Percentiles rank a stretch among this genome's conserved stretches.
These are phyloP conservation scores for Phytophthora chlamydospora DNA, from an alignment of 352 stramenopile species.

Conservation along the genomic window DNA sequence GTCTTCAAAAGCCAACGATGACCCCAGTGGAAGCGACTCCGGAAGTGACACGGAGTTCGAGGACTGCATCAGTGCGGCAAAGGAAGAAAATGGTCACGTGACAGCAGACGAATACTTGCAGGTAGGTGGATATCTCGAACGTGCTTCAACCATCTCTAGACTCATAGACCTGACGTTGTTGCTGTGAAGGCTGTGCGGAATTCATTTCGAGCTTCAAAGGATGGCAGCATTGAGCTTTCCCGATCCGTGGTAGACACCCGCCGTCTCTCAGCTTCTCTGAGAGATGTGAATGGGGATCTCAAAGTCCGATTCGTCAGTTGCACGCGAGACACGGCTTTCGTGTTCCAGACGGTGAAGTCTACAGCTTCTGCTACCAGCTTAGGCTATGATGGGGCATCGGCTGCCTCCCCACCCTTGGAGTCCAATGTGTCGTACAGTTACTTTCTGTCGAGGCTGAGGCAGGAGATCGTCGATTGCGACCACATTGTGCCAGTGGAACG, in stretches of 20 bases:
- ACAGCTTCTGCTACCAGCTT: background rate
- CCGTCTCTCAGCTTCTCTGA: background rate
- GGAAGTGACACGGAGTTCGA: conserved; percentile 13
- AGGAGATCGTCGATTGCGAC: conserved; percentile 35
- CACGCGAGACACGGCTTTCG: conserved; percentile 18
- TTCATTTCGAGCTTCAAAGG: background rate
- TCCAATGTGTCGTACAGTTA: conserved; percentile 15
- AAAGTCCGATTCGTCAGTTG: conserved; percentile 14
- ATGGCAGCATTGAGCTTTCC: background rate
- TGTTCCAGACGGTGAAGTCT: background rate
- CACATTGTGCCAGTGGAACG: conserved; percentile 33
- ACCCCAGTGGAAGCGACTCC: background rate
- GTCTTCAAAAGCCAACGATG: background rate
- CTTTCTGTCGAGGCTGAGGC: conserved; percentile 23
- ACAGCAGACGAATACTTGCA: conserved; percentile 12
- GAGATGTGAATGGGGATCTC: background rate
- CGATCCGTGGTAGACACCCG: background rate
- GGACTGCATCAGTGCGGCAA: conserved; percentile 7
- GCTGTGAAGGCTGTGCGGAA: conserved; percentile 4
- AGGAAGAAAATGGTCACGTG: background rate
- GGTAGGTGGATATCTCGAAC: background rate
- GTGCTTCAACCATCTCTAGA: too few relatives aligned
- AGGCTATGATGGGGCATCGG: background rate
- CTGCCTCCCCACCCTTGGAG: background rate
- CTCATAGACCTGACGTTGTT: background rate